phyloP scores from a whole-genome alignment of 441 rosid genomes.

The Raphanus hybrid region DNA sequence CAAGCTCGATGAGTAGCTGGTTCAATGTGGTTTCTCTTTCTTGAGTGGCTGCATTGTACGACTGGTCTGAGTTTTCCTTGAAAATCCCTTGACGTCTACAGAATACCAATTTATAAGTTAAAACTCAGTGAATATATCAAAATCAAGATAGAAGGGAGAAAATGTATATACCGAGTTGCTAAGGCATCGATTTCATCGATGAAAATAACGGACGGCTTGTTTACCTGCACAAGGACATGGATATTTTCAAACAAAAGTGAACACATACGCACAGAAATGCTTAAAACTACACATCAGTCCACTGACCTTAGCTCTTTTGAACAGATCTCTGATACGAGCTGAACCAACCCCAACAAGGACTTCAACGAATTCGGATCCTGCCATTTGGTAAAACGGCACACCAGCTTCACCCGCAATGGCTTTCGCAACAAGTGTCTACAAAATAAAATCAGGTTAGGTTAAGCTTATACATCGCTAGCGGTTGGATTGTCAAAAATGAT shows the following conservation, averaged over 20 bases:
- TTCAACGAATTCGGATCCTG: conserved; percentile 96
- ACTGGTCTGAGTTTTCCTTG: conserved; percentile 76
- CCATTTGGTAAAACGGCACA: conserved; percentile 98
- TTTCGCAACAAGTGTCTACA: conserved; percentile 92
- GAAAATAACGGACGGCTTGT: conserved; percentile 94
- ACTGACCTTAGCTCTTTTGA: conserved; percentile 93
- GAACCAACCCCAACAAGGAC: conserved; percentile 98
- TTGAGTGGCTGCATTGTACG: conserved; percentile 93
- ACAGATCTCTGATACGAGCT: conserved; percentile 95
- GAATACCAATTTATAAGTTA: conserved; percentile 23
- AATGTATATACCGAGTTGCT: conserved; percentile 72
- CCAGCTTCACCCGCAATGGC: conserved; percentile 99
- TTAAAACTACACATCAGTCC: not conserved
- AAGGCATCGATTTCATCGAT: conserved; percentile 96
- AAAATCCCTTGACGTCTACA: conserved; percentile 89
- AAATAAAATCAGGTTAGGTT: conserved; percentile 32
- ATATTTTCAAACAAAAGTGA: not conserved
- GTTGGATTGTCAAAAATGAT: not conserved
- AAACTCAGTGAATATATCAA: not conserved
- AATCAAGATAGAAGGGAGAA: not conserved
- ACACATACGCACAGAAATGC: not conserved
- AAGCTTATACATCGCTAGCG: conserved; percentile 6
- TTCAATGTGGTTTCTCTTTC: conserved; percentile 97
- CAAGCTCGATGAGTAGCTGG: conserved; percentile 95
- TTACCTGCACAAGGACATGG: conserved; percentile 66